phyloP scores from a whole-genome alignment of 179 eudicot genomes.

The Heliamphora pulchella region DNA sequence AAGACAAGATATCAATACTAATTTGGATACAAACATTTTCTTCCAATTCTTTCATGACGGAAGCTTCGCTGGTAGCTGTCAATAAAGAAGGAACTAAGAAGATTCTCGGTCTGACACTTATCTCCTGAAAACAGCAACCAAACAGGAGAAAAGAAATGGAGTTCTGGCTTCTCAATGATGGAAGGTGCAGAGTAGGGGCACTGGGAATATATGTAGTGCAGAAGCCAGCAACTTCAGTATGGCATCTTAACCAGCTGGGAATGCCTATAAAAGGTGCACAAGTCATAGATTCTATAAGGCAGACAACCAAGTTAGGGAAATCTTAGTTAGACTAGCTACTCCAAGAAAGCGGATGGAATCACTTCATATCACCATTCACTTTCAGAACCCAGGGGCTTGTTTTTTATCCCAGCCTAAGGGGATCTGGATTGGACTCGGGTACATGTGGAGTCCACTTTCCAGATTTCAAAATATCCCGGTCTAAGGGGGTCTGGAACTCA shows the following conservation, averaged over 20 bases:
- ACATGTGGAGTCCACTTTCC: too few species aligned
- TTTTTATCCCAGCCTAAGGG: too few species aligned
- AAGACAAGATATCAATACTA: background rate
- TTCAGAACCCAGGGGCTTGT: too few species aligned
- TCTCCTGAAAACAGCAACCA: background rate
- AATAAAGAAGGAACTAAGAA: constrained; percentile 1
- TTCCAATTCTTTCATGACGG: background rate
- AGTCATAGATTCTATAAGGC: background rate
- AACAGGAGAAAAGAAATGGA: background rate
- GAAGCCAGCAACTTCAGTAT: background rate
- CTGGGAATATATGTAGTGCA: background rate
- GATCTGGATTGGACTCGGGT: too few species aligned
- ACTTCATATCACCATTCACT: background rate
- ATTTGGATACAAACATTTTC: background rate
- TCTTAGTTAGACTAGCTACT: background rate
- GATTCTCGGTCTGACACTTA: background rate
- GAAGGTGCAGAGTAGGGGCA: background rate
- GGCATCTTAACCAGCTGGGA: background rate
- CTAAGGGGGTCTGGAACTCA: too few species aligned
- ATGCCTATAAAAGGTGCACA: background rate
- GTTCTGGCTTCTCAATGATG: background rate
- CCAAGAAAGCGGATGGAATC: background rate
- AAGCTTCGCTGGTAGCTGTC: background rate
- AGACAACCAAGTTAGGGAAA: constrained; percentile 3
- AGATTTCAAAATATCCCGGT: too few species aligned